A percentile compares a stretch with the other conserved stretches of the same genome.
Evolutionary conservation across 345 rosid genomes (phyloP).

Genomic region (Populus deltoides): DNA sequence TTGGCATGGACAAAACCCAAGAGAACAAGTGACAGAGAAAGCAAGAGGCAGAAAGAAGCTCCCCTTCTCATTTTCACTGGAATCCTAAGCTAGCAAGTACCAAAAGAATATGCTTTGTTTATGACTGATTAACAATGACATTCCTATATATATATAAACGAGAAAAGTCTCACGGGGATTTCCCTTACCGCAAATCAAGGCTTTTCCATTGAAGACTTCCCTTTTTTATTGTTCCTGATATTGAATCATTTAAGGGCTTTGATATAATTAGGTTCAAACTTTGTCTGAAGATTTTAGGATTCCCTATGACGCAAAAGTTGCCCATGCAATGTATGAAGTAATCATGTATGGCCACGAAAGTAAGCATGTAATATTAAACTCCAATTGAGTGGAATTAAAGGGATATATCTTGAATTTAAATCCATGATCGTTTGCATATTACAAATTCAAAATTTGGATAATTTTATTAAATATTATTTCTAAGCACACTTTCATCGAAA

Average conservation of each 20-base stretch:
- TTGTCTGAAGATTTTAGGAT: neutral
- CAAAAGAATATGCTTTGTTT: neutral
- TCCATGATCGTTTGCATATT: no score
- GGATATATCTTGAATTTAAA: neutral
- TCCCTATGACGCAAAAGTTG: neutral
- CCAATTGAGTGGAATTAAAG: neutral
- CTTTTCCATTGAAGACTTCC: constrained; percentile 17
- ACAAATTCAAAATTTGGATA: no score
- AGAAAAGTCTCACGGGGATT: neutral
- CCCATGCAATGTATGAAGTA: constrained; percentile 5
- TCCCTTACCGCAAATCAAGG: constrained; percentile 34
- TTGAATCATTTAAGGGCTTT: neutral
- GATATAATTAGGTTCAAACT: neutral
- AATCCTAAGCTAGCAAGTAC: neutral
- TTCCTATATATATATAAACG: constrained; percentile 12
- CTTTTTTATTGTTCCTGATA: neutral
- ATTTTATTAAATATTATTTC: no score
- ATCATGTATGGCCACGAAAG: neutral
- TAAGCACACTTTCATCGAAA: no score
- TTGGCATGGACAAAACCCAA: constrained; percentile 37
- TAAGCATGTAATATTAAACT: neutral
- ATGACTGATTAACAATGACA: constrained; percentile 11
- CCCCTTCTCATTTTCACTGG: constrained; percentile 9
- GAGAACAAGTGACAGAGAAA: constrained; percentile 24
- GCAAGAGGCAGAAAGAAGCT: constrained; percentile 11